Conservation (phyloP, 1,284 basidiomycete species). For the Cryptococcus sp. region DNA sequence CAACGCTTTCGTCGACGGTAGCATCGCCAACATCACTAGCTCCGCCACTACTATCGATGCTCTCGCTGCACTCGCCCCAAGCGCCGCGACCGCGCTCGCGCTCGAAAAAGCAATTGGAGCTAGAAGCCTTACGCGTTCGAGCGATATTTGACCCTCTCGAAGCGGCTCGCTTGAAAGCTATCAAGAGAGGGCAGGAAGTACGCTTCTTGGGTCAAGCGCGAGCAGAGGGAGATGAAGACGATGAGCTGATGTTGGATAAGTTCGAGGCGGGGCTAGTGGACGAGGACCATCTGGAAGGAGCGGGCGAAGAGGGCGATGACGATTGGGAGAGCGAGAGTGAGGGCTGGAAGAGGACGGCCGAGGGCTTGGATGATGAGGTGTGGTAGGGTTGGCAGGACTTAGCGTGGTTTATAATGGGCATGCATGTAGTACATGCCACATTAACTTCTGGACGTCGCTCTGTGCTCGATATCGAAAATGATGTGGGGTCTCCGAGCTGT, state of each 20-base stretch:
- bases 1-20: slow-evolving; percentile 8
- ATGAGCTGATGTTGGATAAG: slow-evolving; percentile 13
- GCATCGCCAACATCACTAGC: background rate
- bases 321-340: slow-evolving; percentile 40
- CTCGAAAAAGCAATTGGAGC: slow-evolving; percentile 7
- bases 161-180: slow-evolving; percentile 29
- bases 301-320: slow-evolving; percentile 28
- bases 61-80: slow-evolving; percentile 27
- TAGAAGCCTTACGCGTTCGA: slow-evolving; percentile 38
- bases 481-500: no score
- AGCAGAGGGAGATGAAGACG: slow-evolving; percentile 15
- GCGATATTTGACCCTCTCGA: slow-evolving; percentile 43
- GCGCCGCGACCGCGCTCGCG: slow-evolving; percentile 19
- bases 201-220: slow-evolving; percentile 28
- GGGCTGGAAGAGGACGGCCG: slow-evolving; percentile 34
- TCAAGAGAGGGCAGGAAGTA: slow-evolving; percentile 41
- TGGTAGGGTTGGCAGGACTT: slow-evolving; percentile 7
- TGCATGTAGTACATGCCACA: no score
- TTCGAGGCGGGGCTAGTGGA: slow-evolving; percentile 9
- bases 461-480: no score
- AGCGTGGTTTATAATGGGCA: background rate
- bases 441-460: no score
- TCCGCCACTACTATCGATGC: slow-evolving; percentile 9
- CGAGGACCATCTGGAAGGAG: slow-evolving; percentile 7
- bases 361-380: slow-evolving; percentile 28